Percentiles rank a stretch among this genome's conserved stretches.
These are phyloP conservation scores for Pyrenochaeta sp. DNA, from an alignment of 2,329 filamentous ascomycete species.

Conservation along the genomic window DNA sequence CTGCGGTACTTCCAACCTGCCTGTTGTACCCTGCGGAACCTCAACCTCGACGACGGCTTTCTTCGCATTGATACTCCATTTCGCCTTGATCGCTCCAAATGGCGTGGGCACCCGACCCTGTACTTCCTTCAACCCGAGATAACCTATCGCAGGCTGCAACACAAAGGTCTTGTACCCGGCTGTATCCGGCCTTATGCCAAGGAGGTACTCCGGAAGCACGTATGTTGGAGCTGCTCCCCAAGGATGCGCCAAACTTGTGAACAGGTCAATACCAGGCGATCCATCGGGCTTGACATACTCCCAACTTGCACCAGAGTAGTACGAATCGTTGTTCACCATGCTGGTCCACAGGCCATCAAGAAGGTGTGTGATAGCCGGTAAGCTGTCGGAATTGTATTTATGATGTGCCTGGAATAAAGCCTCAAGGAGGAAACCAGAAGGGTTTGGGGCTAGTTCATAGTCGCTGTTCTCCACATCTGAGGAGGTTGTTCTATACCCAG, in stretches of 20 bases:
- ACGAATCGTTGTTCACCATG: constrained; percentile 50
- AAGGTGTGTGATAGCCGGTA: constrained; percentile 31
- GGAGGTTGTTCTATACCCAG: too few species aligned
- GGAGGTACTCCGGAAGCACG: constrained; percentile 40
- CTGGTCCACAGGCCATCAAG: constrained; percentile 51
- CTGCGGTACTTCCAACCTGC: too few species aligned
- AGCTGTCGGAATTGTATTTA: constrained; percentile 14
- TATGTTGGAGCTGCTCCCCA: constrained; percentile 58
- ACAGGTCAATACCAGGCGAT: constrained; percentile 51
- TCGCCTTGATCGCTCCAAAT: too few species aligned
- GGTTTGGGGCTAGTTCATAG: constrained; percentile 51
- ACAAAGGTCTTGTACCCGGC: constrained; percentile 18
- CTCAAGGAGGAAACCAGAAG: constrained; percentile 54
- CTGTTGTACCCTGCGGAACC: too few species aligned
- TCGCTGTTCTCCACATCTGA: constrained; percentile 16
- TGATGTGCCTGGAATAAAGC: constrained; percentile 40
- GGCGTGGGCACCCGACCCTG: too few species aligned
- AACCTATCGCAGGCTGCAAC: too few species aligned
- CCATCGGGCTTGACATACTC: constrained; percentile 54
- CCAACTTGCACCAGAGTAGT: constrained; percentile 53
- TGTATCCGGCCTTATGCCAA: constrained; percentile 14
- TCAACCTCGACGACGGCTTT: too few species aligned
- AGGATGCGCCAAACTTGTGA: constrained; percentile 54
- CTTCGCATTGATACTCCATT: too few species aligned
- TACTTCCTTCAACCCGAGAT: too few species aligned